Conservation (phyloP, 1,284 basidiomycete species). For the Moesziomyces sp. region DNA sequence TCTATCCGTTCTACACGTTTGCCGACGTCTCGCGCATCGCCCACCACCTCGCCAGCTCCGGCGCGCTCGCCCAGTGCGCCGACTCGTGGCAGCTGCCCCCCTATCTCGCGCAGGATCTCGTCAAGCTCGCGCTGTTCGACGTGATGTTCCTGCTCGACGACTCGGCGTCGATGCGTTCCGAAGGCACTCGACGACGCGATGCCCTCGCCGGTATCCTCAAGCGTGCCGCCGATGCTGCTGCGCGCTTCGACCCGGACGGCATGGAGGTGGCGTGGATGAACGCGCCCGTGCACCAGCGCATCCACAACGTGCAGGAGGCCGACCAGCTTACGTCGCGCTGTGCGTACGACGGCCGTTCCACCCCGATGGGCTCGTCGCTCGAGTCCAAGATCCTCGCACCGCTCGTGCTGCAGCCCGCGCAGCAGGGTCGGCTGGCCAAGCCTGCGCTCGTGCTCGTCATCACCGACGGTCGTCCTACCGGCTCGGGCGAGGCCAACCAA, state of each 20-base stretch:
- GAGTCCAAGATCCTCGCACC: conserved; percentile 48
- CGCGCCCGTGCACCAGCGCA: conserved; percentile 16
- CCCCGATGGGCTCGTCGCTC: conserved; percentile 53
- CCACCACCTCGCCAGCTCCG: conserved; percentile 46
- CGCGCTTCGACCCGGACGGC: conserved; percentile 54
- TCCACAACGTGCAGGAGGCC: conserved; percentile 51
- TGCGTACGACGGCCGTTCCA: conserved; percentile 45
- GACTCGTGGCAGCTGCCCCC: conserved; percentile 62
- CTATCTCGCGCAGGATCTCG: conserved; percentile 55
- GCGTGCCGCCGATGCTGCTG: conserved; percentile 54
- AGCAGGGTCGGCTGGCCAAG: conserved; percentile 36
- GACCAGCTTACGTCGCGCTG: conserved; percentile 36
- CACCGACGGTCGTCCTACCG: conserved; percentile 58
- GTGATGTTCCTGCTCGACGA: conserved; percentile 61
- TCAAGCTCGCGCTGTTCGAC: conserved; percentile 60
- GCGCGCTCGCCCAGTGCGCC: conserved; percentile 43
- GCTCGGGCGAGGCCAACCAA: conserved; percentile 37
- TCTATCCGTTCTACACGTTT: conserved; percentile 61
- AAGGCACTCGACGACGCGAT: conserved; percentile 40
- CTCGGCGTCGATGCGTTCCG: conserved; percentile 49
- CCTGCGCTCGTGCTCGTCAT: conserved; percentile 53
- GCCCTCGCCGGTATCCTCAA: conserved; percentile 46
- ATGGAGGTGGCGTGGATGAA: conserved; percentile 62
- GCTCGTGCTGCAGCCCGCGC: conserved; percentile 33
- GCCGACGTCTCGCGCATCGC: conserved; percentile 43